phyloP scores from a whole-genome alignment of 495 filamentous ascomycete species.

The Parathielavia hyrcaniae region DNA sequence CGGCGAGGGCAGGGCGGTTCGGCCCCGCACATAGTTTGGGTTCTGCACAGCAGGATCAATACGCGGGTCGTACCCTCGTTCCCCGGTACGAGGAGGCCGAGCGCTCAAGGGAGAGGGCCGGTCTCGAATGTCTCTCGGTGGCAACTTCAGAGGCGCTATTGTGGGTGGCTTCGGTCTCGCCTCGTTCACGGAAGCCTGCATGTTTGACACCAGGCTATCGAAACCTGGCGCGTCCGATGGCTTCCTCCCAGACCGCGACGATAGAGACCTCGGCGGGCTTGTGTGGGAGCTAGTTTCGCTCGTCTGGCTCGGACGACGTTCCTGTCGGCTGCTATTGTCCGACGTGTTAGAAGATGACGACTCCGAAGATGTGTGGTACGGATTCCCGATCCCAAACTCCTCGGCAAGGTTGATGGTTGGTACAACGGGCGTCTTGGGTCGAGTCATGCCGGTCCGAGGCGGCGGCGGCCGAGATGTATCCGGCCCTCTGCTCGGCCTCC shows the following conservation, averaged over 20 bases:
- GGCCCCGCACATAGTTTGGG: conserved; percentile 15
- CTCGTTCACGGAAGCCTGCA: conserved; percentile 46
- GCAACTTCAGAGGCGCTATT: conserved; percentile 25
- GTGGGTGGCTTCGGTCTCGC: conserved; percentile 20
- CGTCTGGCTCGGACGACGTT: conserved; percentile 53
- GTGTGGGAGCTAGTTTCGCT: conserved; percentile 71
- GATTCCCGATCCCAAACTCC: conserved; percentile 48
- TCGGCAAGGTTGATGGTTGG: conserved; percentile 46
- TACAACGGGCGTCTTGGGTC: conserved; percentile 29
- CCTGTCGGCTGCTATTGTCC: conserved; percentile 39
- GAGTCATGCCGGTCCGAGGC: conserved; percentile 42
- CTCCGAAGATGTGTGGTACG: conserved; percentile 57
- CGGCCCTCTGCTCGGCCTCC: conserved; percentile 44
- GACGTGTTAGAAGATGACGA: conserved; percentile 68
- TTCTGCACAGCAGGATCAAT: conserved; percentile 31
- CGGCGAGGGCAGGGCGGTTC: conserved; percentile 28
- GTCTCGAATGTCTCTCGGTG: conserved; percentile 19
- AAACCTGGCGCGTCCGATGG: conserved; percentile 37
- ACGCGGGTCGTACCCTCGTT: conserved; percentile 33
- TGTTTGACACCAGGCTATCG: conserved; percentile 48
- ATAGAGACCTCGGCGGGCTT: conserved; percentile 50
- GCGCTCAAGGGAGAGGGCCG: conserved; percentile 24
- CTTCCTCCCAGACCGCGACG: conserved; percentile 34
- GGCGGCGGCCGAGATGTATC: conserved; percentile 46
- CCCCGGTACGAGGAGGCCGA: conserved; percentile 27